phyloP scores from a whole-genome alignment of 2,329 filamentous ascomycete genomes.

The Thermomyces lanuginosus region DNA sequence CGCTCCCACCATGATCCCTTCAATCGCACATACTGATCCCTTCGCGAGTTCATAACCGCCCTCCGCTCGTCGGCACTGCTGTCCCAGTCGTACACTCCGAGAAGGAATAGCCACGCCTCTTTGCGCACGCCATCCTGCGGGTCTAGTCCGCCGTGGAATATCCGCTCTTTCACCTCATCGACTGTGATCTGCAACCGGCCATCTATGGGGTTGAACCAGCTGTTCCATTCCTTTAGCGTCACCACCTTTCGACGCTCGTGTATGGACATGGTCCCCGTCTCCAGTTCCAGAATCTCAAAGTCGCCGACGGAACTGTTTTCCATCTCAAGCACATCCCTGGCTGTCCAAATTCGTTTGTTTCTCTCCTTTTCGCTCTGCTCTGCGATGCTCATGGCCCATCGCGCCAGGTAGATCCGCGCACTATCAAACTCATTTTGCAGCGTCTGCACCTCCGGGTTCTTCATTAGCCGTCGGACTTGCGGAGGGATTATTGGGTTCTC shows the following conservation, averaged over 20 bases:
- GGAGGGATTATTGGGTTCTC: slow-evolving; percentile 85
- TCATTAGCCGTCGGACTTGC: slow-evolving; percentile 67
- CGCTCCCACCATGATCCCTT: slow-evolving; percentile 96
- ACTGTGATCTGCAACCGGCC: slow-evolving; percentile 64
- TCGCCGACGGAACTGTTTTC: slow-evolving; percentile 91
- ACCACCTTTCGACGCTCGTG: slow-evolving; percentile 64
- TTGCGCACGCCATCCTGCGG: slow-evolving; percentile 83
- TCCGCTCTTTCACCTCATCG: slow-evolving; percentile 90
- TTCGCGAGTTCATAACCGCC: slow-evolving; percentile 63
- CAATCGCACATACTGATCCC: slow-evolving; percentile 85
- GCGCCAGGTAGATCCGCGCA: slow-evolving; percentile 77
- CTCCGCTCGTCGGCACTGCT: slow-evolving; percentile 73
- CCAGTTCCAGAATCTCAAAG: slow-evolving; percentile 79
- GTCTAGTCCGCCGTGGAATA: slow-evolving; percentile 87
- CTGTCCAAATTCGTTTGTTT: slow-evolving; percentile 80
- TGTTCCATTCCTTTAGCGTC: slow-evolving; percentile 73
- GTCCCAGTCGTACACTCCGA: slow-evolving; percentile 88
- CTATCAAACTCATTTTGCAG: slow-evolving; percentile 96
- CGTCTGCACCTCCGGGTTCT: slow-evolving; percentile 86
- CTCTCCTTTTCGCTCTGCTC: slow-evolving; percentile 87
- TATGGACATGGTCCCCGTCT: slow-evolving; percentile 54
- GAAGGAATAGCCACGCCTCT: slow-evolving; percentile 87
- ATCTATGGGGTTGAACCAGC: slow-evolving; percentile 61
- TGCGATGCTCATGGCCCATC: slow-evolving; percentile 97
- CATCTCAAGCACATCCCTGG: slow-evolving; percentile 76